Evolutionary conservation across 2,329 filamentous ascomycete genomes (phyloP), one percentile per base, ranked within the genome.

Genomic region (Ophiobolus disseminans): DNA sequence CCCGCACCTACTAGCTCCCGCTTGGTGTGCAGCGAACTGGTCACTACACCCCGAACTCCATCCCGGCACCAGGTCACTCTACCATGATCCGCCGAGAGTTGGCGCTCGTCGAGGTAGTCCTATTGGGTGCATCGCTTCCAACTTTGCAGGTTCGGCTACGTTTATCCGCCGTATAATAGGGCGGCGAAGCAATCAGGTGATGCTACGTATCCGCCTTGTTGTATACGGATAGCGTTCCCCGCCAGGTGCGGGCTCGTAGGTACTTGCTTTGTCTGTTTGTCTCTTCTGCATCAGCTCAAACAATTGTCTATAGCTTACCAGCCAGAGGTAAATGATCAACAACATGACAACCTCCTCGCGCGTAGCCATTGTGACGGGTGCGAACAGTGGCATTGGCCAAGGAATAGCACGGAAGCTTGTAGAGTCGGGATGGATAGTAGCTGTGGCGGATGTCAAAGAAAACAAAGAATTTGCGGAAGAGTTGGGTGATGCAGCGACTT

Each of bases 291-390:
- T n/a, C n/a, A n/a, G n/a, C n/a, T n/a, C n/a, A n/a, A n/a, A n/a
- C n/a, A n/a, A n/a, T n/a, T n/a, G n/a, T n/a, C n/a, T n/a, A n/a
- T n/a, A n/a, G n/a, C n/a, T n/a, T n/a, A n/a, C n/a, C n/a, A n/a
- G n/a, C n/a, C n/a, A n/a, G n/a, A n/a, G n/a, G n/a, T n/a, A n/a
- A n/a, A n/a, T n/a, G 10, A 32, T 7, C 6, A 5, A 17, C 34
- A 40, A 11, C 19, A 65, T 62, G 58, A 34, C 35, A 16, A 46
- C 60, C 9, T 41, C 52, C 35, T 19, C 42, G 11, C 50, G 39
- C 2, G 64, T 67, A 11, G 66, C 60, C 4, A 68, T 70, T 34
- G 60, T 66, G 9, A 70, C 66, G 0, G 64, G 65, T 3, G 62
- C 59, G 0, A 63, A 63, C 30, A 63, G 58, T n/a, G 62, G 65